Evolutionary conservation across 805 yeast species (phyloP).

Genomic region (Zygosaccharomyces pseudorouxii): DNA sequence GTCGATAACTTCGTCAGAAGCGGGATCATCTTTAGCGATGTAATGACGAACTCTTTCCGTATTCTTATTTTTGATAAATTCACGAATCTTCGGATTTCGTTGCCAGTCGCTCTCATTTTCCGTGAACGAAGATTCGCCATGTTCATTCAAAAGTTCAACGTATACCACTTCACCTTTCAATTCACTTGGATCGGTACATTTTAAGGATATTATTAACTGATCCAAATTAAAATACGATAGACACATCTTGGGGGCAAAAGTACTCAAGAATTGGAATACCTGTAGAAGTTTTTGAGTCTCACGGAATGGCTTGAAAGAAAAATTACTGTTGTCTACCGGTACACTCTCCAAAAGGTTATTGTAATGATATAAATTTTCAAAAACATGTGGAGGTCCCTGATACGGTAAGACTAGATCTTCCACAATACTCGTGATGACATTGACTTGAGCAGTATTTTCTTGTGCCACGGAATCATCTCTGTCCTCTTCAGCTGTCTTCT

Average conservation of each 20-base stretch:
- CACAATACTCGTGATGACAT: slow-evolving; percentile 21
- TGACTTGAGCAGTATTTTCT: slow-evolving; percentile 6
- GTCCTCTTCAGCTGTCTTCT: slow-evolving; percentile 10
- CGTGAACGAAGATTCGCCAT: slow-evolving; percentile 5
- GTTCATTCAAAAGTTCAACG: slow-evolving; percentile 9
- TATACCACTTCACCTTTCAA: slow-evolving; percentile 28
- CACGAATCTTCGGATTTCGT: slow-evolving; percentile 20
- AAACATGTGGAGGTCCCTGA: slow-evolving; percentile 21
- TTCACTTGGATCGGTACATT: slow-evolving; percentile 30
- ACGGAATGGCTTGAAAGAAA: slow-evolving; percentile 10
- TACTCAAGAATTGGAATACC: slow-evolving; percentile 31
- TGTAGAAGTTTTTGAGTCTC: slow-evolving; percentile 27
- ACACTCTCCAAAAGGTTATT: slow-evolving; percentile 24
- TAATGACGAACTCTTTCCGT: slow-evolving; percentile 13
- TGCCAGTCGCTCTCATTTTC: slow-evolving; percentile 21
- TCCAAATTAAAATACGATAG: slow-evolving; percentile 29
- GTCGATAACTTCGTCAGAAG: slow-evolving; percentile 26
- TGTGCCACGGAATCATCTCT: slow-evolving; percentile 10
- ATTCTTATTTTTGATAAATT: slow-evolving; percentile 14
- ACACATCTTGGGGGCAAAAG: slow-evolving; percentile 26
- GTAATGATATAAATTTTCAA: slow-evolving; percentile 19
- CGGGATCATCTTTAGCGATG: slow-evolving; percentile 21
- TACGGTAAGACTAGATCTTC: slow-evolving; percentile 30
- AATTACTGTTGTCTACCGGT: slow-evolving; percentile 4
- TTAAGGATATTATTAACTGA: slow-evolving; percentile 28